These are phyloP conservation scores for Millerago galiae DNA, from an alignment of 805 yeast genomes.

Conservation along the genomic window DNA sequence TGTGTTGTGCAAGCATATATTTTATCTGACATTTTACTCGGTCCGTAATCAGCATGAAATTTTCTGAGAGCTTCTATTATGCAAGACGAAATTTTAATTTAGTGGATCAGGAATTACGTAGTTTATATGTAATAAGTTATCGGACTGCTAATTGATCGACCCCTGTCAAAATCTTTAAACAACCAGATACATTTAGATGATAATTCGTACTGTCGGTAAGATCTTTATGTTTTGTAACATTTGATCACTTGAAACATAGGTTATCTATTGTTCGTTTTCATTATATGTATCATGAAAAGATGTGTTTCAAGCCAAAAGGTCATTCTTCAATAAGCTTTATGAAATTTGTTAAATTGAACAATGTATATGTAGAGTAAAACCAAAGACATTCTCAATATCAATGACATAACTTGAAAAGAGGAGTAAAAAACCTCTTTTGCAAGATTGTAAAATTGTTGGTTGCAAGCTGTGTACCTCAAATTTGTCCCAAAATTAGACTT, in stretches of 20 bases:
- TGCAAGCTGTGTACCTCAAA: not conserved
- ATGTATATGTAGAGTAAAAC: not conserved
- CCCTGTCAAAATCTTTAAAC: not conserved
- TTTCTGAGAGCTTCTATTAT: not conserved
- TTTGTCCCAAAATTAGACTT: not conserved
- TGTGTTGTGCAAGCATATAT: no score
- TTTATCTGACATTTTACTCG: no score
- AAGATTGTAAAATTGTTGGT: no score
- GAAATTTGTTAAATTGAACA: no score
- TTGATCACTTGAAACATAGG: not conserved
- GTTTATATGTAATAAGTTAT: not conserved
- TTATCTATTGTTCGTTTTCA: not conserved
- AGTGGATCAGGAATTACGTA: not conserved
- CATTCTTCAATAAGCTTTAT: no score
- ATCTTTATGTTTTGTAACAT: no score
- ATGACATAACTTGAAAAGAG: not conserved
- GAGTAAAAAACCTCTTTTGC: not conserved
- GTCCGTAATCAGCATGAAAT: not conserved
- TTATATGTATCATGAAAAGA: no score
- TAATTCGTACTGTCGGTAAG: no score
- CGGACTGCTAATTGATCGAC: not conserved
- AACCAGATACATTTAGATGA: no score
- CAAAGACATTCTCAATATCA: not conserved
- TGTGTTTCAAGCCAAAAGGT: no score
- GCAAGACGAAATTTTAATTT: not conserved